A percentile compares a stretch with the other conserved stretches of the same genome.
Evolutionary conservation across 2,329 filamentous ascomycete genomes (phyloP).

Genomic region (Pestalotiopsis sp.): DNA sequence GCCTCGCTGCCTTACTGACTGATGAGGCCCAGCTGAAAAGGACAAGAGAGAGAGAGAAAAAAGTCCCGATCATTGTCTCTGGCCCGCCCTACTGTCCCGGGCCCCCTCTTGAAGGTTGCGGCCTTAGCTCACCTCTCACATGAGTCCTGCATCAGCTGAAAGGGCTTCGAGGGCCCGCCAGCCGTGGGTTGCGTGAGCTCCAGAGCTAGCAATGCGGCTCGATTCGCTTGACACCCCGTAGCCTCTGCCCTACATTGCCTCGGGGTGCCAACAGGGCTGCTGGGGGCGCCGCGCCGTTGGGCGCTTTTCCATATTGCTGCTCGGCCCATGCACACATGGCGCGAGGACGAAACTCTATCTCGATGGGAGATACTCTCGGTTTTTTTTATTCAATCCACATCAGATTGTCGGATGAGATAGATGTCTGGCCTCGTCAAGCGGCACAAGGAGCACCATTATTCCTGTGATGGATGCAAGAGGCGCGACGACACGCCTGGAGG

Average conservation of each 20-base stretch:
- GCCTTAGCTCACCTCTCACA: neutral
- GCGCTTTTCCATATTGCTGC: neutral
- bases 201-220: neutral
- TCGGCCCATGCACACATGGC: neutral
- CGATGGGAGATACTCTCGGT: neutral
- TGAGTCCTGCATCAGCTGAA: slow-evolving; percentile 1
- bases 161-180: neutral
- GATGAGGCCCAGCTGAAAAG: neutral
- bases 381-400: neutral
- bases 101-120: neutral
- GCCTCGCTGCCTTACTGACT: slow-evolving; percentile 2
- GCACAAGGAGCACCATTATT: neutral
- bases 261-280: neutral
- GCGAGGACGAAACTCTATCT: neutral
- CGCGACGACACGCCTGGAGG: neutral
- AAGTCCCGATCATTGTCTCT: neutral
- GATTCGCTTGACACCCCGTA: neutral
- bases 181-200: neutral
- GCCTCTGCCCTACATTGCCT: neutral
- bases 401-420: neutral
- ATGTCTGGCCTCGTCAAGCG: neutral
- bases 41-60: neutral
- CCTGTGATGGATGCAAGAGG: neutral
- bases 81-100: neutral
- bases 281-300: neutral